Percentiles rank a stretch among this genome's conserved stretches.
Conservation (phyloP, 2,329 filamentous ascomycete genomes). For the Chaetoscypha palmicola region DNA sequence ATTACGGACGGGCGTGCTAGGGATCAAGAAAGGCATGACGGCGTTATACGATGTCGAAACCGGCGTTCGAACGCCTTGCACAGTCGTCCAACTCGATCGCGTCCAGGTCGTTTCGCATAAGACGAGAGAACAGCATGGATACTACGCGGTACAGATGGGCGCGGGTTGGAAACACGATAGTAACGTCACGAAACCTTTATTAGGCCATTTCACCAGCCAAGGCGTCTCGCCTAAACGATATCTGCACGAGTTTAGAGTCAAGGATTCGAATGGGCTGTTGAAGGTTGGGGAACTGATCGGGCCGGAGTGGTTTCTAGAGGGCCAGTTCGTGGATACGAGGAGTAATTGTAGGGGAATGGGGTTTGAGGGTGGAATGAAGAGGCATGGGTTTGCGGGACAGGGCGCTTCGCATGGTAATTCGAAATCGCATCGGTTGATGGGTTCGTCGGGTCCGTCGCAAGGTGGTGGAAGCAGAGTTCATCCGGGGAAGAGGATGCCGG, state of each 20-base stretch:
- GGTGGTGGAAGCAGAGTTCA: constrained; percentile 86
- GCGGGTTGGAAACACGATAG: constrained; percentile 63
- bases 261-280: constrained; percentile 62
- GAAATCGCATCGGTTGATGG: constrained; percentile 85
- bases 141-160: constrained; percentile 90
- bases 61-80: constrained; percentile 74
- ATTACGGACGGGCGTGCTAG: constrained; percentile 72
- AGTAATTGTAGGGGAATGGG: constrained; percentile 80
- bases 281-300: constrained; percentile 67
- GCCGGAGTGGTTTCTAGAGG: constrained; percentile 86
- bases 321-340: constrained; percentile 83
- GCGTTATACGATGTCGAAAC: constrained; percentile 73
- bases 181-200: constrained; percentile 73
- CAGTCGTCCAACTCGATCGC: constrained; percentile 86
- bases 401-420: constrained; percentile 92
- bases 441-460: constrained; percentile 82
- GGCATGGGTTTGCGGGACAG: constrained; percentile 83
- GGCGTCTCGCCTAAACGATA: constrained; percentile 77
- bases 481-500: constrained; percentile 97
- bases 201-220: constrained; percentile 82
- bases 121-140: constrained; percentile 73
- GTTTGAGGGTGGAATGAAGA: constrained; percentile 97
- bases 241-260: constrained; percentile 82
- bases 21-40: constrained; percentile 93
- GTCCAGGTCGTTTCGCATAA: constrained; percentile 87